Conservation (phyloP, 805 yeast genomes). For the Ogataea kodamae region DNA sequence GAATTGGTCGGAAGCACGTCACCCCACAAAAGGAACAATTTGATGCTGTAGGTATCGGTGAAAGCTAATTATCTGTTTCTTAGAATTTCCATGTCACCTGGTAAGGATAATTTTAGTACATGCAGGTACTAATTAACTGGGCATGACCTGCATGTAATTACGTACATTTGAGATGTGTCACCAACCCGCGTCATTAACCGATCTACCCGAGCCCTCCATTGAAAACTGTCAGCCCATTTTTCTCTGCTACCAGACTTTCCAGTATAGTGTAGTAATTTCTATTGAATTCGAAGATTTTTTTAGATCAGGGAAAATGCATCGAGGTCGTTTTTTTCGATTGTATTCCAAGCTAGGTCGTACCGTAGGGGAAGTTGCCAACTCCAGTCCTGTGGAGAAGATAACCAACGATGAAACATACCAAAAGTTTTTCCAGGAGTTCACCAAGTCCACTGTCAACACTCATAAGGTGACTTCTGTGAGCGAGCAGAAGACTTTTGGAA, state of each 20-base stretch:
- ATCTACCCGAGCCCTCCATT: too few species aligned
- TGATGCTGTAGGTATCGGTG: too few species aligned
- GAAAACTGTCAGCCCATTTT: too few species aligned
- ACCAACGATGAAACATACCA: slow-evolving; percentile 23
- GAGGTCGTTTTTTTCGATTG: slow-evolving; percentile 3
- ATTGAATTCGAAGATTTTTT: background rate
- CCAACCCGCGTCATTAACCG: too few species aligned
- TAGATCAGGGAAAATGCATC: slow-evolving; percentile 1
- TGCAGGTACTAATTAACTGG: too few species aligned
- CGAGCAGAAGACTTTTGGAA: slow-evolving; percentile 33
- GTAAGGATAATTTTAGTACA: too few species aligned
- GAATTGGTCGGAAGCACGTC: slow-evolving; percentile 1
- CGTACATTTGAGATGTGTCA: too few species aligned
- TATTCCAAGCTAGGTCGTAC: slow-evolving; percentile 8
- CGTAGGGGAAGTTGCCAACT: slow-evolving; percentile 6
- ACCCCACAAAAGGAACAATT: slow-evolving; percentile 1
- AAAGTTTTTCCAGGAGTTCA: slow-evolving; percentile 27
- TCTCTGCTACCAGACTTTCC: too few species aligned
- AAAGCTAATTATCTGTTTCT: too few species aligned
- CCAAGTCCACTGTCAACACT: slow-evolving; percentile 18
- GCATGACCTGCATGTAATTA: too few species aligned
- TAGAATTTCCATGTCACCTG: too few species aligned
- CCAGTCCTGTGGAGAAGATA: slow-evolving; percentile 9
- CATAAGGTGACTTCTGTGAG: slow-evolving; percentile 28
- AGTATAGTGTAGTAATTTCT: too few species aligned